phyloP scores from a whole-genome alignment of 2,329 filamentous ascomycete genomes.

The Fusarium anthophilum region DNA sequence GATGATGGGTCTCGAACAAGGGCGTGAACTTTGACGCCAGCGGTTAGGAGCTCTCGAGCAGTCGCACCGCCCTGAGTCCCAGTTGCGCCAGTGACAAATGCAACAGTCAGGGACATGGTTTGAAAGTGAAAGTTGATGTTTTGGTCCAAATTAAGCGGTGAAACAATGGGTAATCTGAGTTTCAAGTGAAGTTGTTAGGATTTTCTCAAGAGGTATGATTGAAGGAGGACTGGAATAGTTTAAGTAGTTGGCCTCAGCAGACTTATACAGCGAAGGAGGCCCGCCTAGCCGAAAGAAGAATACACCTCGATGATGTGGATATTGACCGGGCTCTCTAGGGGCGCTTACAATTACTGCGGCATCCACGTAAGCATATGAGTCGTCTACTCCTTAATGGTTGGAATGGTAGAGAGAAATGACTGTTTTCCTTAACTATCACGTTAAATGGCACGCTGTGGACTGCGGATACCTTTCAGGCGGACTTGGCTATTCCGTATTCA shows the following conservation, averaged over 20 bases:
- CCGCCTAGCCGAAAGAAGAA: background rate
- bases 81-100: background rate
- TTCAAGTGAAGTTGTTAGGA: accelerated
- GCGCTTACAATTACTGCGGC: accelerated
- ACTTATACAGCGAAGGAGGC: background rate
- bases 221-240: background rate
- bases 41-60: background rate
- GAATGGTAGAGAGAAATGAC: background rate
- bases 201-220: no score
- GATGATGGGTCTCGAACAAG: background rate
- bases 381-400: no score
- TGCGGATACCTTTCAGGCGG: background rate
- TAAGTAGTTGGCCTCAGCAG: background rate
- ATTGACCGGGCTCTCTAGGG: accelerated
- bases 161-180: accelerated
- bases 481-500: background rate
- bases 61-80: background rate
- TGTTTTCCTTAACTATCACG: background rate
- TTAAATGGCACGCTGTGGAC: background rate
- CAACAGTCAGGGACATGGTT: background rate
- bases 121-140: background rate
- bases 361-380: accelerated
- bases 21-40: background rate
- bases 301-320: background rate
- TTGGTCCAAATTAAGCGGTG: background rate